These are phyloP conservation scores for Pseudozyma hubeiensis DNA, from an alignment of 1,284 basidiomycete genomes.

Conservation along the genomic window DNA sequence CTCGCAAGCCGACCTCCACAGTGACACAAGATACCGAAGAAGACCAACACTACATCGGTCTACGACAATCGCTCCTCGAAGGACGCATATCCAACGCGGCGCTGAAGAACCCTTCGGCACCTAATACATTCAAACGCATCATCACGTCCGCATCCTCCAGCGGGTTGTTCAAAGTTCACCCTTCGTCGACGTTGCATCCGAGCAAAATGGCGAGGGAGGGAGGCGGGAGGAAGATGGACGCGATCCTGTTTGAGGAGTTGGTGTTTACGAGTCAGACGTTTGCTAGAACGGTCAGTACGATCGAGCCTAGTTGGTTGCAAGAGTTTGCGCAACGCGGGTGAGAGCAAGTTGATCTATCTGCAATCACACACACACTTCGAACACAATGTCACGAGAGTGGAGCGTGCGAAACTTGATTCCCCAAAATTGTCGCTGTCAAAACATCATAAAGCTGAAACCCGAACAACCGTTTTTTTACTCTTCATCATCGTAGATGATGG, in stretches of 20 bases:
- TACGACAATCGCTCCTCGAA: slow-evolving; percentile 47
- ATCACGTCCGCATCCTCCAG: slow-evolving; percentile 22
- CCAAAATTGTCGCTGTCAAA: too few relatives aligned
- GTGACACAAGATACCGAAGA: slow-evolving; percentile 14
- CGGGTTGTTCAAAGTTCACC: slow-evolving; percentile 61
- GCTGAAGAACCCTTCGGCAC: slow-evolving; percentile 53
- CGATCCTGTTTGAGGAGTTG: slow-evolving; percentile 66
- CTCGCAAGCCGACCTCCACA: slow-evolving; percentile 15
- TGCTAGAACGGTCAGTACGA: slow-evolving; percentile 59
- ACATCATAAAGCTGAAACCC: not conserved
- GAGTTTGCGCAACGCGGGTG: slow-evolving; percentile 25
- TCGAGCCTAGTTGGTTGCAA: slow-evolving; percentile 64
- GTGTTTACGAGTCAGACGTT: slow-evolving; percentile 65
- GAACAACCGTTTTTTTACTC: slow-evolving; percentile 7
- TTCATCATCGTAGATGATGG: slow-evolving; percentile 60
- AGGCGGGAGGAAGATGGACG: slow-evolving; percentile 20
- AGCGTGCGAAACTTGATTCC: too few relatives aligned
- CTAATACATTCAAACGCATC: slow-evolving; percentile 51
- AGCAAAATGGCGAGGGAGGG: slow-evolving; percentile 33
- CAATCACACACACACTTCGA: not conserved
- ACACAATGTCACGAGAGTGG: not conserved
- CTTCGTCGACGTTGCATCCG: slow-evolving; percentile 55
- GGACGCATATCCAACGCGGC: slow-evolving; percentile 56
- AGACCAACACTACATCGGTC: slow-evolving; percentile 39
- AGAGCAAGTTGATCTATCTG: not conserved